Percentiles rank a stretch among this genome's conserved stretches.
Evolutionary conservation across 2,329 filamentous ascomycete species (phyloP).

Genomic region (Magnaporthales sp.): DNA sequence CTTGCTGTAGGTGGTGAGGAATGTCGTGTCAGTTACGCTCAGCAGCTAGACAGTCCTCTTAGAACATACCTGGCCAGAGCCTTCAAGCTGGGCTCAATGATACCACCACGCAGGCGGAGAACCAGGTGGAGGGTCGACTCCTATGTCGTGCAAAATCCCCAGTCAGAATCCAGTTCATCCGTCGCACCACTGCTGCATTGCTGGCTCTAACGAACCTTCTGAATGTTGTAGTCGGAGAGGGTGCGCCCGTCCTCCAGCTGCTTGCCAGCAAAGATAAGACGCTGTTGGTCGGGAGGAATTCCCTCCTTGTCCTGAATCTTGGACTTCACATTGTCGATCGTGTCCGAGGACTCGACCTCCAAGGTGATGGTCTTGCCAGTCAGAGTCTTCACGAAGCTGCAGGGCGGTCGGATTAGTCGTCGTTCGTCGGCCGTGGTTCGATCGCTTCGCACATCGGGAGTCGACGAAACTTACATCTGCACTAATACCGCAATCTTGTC

Average conservation of each 20-base stretch:
- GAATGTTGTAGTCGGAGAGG: slow-evolving; percentile 97
- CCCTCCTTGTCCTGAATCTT: slow-evolving; percentile 99
- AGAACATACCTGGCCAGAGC: slow-evolving; percentile 56
- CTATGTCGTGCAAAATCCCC: slow-evolving; percentile 34
- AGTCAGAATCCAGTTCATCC: neutral
- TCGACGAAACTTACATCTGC: slow-evolving; percentile 69
- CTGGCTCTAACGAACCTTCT: slow-evolving; percentile 64
- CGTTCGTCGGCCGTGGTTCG: slow-evolving; percentile 12
- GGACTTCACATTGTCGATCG: slow-evolving; percentile 99
- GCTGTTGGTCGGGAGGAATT: slow-evolving; percentile 96
- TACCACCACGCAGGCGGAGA: slow-evolving; percentile 97
- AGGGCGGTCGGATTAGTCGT: slow-evolving; percentile 13
- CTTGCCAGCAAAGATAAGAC: slow-evolving; percentile 98
- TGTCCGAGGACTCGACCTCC: slow-evolving; percentile 97
- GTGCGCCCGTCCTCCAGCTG: slow-evolving; percentile 98
- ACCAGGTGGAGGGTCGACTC: slow-evolving; percentile 98
- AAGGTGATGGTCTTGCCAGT: slow-evolving; percentile 99
- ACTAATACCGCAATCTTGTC: slow-evolving; percentile 41
- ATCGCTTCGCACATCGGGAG: slow-evolving; percentile 8
- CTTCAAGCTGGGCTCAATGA: slow-evolving; percentile 99
- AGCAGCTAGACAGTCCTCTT: neutral
- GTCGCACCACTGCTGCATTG: neutral
- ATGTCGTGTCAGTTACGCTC: neutral
- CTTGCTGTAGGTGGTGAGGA: slow-evolving; percentile 51
- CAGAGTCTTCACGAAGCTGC: slow-evolving; percentile 99